Evolutionary conservation across 2,329 filamentous ascomycete species (phyloP).

Genomic region (Penicillium glabrum): DNA sequence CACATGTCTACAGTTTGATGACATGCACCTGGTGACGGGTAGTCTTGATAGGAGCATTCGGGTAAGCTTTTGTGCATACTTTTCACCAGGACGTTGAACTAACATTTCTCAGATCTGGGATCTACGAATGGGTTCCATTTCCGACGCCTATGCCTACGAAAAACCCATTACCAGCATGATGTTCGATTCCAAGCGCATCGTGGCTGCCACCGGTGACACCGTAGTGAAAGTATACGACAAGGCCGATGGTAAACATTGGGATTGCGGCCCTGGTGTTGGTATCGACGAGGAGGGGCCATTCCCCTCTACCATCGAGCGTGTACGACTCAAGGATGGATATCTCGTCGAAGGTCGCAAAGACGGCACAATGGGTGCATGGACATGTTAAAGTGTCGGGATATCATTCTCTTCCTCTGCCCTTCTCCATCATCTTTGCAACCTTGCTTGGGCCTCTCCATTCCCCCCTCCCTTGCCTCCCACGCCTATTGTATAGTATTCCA

Average conservation of each 20-base stretch:
- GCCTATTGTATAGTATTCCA: slow-evolving; percentile 26
- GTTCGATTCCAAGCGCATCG: slow-evolving; percentile 89
- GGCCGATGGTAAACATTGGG: slow-evolving; percentile 92
- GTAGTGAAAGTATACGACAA: slow-evolving; percentile 99
- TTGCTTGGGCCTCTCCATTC: slow-evolving; percentile 6
- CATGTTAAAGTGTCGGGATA: slow-evolving; percentile 52
- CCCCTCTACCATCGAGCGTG: slow-evolving; percentile 73
- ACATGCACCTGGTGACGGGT: slow-evolving; percentile 90
- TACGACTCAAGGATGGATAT: slow-evolving; percentile 91
- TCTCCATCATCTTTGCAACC: slow-evolving; percentile 1
- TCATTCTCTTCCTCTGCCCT: neutral
- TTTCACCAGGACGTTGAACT: slow-evolving; percentile 6
- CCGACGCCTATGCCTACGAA: slow-evolving; percentile 95
- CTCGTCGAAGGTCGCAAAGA: slow-evolving; percentile 86
- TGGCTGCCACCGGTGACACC: slow-evolving; percentile 83
- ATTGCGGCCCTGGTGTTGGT: slow-evolving; percentile 80
- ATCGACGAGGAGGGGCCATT: slow-evolving; percentile 64
- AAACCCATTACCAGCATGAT: slow-evolving; percentile 92
- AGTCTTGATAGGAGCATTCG: slow-evolving; percentile 90
- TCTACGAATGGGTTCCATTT: slow-evolving; percentile 90
- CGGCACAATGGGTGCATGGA: slow-evolving; percentile 89
- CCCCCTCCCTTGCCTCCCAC: slow-evolving; percentile 8
- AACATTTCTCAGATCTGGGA: slow-evolving; percentile 81
- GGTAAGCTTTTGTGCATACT: slow-evolving; percentile 57
- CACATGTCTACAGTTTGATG: slow-evolving; percentile 93